Evolutionary conservation across 805 yeast genomes (phyloP).

Genomic region (Wickerhamomyces silvicola): DNA sequence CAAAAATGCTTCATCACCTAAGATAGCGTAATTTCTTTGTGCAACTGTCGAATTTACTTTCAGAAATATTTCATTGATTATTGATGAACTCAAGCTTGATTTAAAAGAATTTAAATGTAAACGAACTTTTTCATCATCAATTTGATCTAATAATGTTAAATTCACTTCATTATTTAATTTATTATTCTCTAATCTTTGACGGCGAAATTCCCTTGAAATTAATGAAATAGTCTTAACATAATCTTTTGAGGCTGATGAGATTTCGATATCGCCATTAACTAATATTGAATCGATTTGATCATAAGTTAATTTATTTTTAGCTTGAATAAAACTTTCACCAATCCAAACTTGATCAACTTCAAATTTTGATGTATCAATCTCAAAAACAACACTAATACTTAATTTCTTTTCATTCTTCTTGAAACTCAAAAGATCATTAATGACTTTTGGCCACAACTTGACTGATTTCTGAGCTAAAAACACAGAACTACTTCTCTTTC

Average conservation of each 20-base stretch:
- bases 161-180: slow-evolving; percentile 39
- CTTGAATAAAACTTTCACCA: slow-evolving; percentile 62
- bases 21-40: slow-evolving; percentile 60
- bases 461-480: slow-evolving; percentile 71
- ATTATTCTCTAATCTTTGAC: slow-evolving; percentile 53
- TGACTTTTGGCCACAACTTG: slow-evolving; percentile 59
- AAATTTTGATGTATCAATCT: slow-evolving; percentile 63
- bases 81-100: slow-evolving; percentile 44
- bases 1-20: slow-evolving; percentile 78
- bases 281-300: slow-evolving; percentile 51
- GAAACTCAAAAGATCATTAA: slow-evolving; percentile 57
- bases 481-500: slow-evolving; percentile 85
- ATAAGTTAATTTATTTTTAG: slow-evolving; percentile 52
- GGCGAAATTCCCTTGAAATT: slow-evolving; percentile 63
- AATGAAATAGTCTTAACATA: slow-evolving; percentile 58
- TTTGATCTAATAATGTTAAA: slow-evolving; percentile 64
- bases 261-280: slow-evolving; percentile 13
- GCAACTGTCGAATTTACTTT: slow-evolving; percentile 86
- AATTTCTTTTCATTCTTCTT: slow-evolving; percentile 53
- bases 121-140: slow-evolving; percentile 80
- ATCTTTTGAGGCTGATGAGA: slow-evolving; percentile 54
- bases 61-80: slow-evolving; percentile 70
- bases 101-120: slow-evolving; percentile 70
- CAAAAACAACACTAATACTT: slow-evolving; percentile 73
- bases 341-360: slow-evolving; percentile 73